Evolutionary conservation across 2,329 filamentous ascomycete genomes (phyloP), one percentile per base, ranked within the genome.

Genomic region (Paecilomyces sp.): DNA sequence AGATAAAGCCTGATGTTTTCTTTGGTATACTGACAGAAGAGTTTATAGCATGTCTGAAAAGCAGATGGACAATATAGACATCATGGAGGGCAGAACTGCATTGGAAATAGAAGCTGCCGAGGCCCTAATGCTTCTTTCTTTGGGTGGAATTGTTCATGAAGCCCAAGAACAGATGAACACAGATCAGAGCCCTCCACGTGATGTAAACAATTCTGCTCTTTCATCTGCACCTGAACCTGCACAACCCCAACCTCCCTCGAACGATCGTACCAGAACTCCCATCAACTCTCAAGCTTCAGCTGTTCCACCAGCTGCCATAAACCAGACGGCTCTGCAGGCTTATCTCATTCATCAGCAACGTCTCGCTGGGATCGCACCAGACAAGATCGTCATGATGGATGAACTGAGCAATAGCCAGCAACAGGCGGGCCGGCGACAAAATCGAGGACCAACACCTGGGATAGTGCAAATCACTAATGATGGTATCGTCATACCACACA

Each of bases 301-400:
- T 47, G 13, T 41, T 3, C 36, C 41, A 8, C 6, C 41, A 47
- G 41, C 41, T 8, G n/a, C 41, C 15, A 47, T 9, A 18, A n/a
- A 47, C 18, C 41, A 47, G 18, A 47, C 41, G 41, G 15, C 59
- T 11, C 54, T 73, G 9, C 68, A 72, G 33, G 61, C 59, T 4
- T 70, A 67, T 53, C 62, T 74, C 13, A 62, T 72, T 50, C 66
- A 66, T 4, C 66, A 70, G 57, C 72, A 74, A 57, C 55, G 67
- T 6, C 18, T 71, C 9, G 70, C 64, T 9, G 72, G 72, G 3
- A 65, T 74, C 28, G 57, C 63, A 1, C 63, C 60, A 3, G 57
- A 68, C 4, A 22, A 67, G 8, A 50, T 73, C 30, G 59, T 68
- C 30, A 57, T 58, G 3, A 68, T 72, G 58, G 31, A 34, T 30